Conservation (phyloP, 768 basidiomycete species). For the Artomyces pyxidatus region DNA sequence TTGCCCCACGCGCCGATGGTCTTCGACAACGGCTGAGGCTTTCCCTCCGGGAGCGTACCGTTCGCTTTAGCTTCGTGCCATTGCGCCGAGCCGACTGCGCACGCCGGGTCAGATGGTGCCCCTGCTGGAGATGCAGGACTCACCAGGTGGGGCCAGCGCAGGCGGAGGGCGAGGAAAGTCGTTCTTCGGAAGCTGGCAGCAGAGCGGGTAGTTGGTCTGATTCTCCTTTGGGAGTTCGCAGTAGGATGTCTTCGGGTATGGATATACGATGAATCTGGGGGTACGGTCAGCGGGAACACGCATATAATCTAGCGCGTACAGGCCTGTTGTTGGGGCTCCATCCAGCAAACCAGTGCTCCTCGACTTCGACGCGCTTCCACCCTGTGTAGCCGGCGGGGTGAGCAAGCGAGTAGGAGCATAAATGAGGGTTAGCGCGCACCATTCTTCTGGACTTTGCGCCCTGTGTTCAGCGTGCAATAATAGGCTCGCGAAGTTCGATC, state of each 20-base stretch:
- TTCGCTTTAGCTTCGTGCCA: neutral
- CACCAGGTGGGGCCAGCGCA: slow-evolving; percentile 25
- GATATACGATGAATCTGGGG: slow-evolving; percentile 20
- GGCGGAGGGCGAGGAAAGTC: slow-evolving; percentile 22
- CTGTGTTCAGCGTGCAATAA: slow-evolving; percentile 31
- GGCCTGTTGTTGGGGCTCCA: slow-evolving; percentile 25
- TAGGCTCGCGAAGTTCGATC: slow-evolving; percentile 27
- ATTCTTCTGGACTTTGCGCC: slow-evolving; percentile 35
- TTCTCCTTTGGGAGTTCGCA: slow-evolving; percentile 34
- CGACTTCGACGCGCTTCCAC: slow-evolving; percentile 38
- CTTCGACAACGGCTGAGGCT: neutral
- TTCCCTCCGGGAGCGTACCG: neutral
- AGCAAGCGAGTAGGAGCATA: neutral
- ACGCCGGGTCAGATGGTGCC: slow-evolving; percentile 8
- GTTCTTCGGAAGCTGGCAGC: slow-evolving; percentile 34
- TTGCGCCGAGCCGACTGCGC: neutral
- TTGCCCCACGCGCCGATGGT: neutral
- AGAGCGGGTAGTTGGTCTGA: slow-evolving; percentile 29
- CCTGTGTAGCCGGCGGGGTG: slow-evolving; percentile 20
- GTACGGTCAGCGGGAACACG: neutral
- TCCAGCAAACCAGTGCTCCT: slow-evolving; percentile 35
- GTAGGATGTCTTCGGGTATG: slow-evolving; percentile 32
- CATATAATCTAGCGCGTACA: slow-evolving; percentile 1
- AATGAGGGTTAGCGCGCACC: slow-evolving; percentile 24
- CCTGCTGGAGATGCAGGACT: slow-evolving; percentile 4